These are phyloP conservation scores for Kentomonas sorsogonicus DNA, from an alignment of 208 protist species.

Conservation along the genomic window DNA sequence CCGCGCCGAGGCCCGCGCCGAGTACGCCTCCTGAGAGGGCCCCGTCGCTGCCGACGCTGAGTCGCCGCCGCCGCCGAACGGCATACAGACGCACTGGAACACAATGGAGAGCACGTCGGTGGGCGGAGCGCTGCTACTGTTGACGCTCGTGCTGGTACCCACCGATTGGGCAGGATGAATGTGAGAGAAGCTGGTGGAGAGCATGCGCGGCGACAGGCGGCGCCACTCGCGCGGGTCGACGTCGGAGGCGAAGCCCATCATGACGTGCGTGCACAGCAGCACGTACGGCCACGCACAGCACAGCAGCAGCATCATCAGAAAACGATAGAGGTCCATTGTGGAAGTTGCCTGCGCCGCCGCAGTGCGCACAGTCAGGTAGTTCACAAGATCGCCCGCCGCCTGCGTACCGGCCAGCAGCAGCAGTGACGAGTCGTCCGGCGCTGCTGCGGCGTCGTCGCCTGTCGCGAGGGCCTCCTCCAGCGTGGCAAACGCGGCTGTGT, in stretches of 20 bases:
- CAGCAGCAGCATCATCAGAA: constrained; percentile 72
- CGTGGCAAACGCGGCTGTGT: too few relatives aligned
- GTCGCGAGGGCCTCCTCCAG: too few relatives aligned
- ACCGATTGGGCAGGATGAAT: too few relatives aligned
- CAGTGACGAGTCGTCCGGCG: too few relatives aligned
- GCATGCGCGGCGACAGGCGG: constrained; percentile 57
- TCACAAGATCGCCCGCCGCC: constrained; percentile 29
- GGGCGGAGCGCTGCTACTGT: constrained; percentile 27
- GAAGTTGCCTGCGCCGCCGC: constrained; percentile 62
- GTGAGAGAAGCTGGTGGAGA: constrained; percentile 79
- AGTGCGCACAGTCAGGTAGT: constrained; percentile 65
- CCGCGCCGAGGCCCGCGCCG: constrained; percentile 44
- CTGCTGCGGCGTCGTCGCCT: too few relatives aligned
- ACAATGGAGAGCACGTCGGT: constrained; percentile 81
- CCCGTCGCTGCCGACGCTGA: not conserved
- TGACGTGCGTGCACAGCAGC: constrained; percentile 48
- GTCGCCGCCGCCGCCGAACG: constrained; percentile 42
- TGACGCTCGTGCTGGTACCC: too few relatives aligned
- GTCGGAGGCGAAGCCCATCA: constrained; percentile 64
- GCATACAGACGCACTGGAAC: constrained; percentile 66
- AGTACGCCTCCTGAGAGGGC: constrained; percentile 24
- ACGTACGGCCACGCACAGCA: constrained; percentile 79
- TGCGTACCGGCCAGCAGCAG: too few relatives aligned
- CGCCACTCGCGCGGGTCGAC: constrained; percentile 66
- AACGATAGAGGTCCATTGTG: constrained; percentile 64